Conservation (phyloP, 192 early-diverging fungal genomes). For the Backusella sp. region DNA sequence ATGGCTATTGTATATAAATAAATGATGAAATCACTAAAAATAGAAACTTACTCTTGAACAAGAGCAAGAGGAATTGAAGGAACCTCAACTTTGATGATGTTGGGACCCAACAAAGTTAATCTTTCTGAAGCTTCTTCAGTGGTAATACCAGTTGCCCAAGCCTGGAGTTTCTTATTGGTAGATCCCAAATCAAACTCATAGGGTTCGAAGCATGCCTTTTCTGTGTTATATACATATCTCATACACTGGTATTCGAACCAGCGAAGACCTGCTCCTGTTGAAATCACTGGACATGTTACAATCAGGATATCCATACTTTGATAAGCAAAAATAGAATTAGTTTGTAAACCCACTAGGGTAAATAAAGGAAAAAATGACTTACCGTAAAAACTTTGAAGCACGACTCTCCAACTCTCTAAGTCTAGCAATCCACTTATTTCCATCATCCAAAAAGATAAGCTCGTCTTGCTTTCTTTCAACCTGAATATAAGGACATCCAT, state of each 20-base stretch:
- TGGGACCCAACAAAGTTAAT: constrained; percentile 60
- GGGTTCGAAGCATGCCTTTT: constrained; percentile 49
- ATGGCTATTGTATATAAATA: neutral
- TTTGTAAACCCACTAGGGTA: neutral
- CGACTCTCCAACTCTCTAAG: constrained; percentile 32
- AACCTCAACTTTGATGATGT: constrained; percentile 57
- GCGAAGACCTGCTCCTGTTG: constrained; percentile 31
- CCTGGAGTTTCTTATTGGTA: constrained; percentile 47
- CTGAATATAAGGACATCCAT: constrained; percentile 48
- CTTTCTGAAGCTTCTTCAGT: constrained; percentile 50
- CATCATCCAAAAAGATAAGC: constrained; percentile 53
- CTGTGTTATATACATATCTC: constrained; percentile 65
- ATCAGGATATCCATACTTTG: constrained; percentile 39
- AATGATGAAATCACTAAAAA: constrained; percentile 30
- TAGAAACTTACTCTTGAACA: constrained; percentile 47
- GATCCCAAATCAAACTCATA: constrained; percentile 56
- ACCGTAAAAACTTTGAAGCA: constrained; percentile 30
- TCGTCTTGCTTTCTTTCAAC: constrained; percentile 52
- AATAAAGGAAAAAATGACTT: neutral
- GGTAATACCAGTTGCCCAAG: constrained; percentile 45
- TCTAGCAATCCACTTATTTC: constrained; percentile 39
- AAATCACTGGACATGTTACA: constrained; percentile 39
- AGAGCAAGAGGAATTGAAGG: constrained; percentile 48
- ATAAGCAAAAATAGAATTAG: neutral
- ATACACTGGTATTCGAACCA: constrained; percentile 80